Conservation (phyloP, 106 monocot genomes). For the Cymbidium sinense region DNA sequence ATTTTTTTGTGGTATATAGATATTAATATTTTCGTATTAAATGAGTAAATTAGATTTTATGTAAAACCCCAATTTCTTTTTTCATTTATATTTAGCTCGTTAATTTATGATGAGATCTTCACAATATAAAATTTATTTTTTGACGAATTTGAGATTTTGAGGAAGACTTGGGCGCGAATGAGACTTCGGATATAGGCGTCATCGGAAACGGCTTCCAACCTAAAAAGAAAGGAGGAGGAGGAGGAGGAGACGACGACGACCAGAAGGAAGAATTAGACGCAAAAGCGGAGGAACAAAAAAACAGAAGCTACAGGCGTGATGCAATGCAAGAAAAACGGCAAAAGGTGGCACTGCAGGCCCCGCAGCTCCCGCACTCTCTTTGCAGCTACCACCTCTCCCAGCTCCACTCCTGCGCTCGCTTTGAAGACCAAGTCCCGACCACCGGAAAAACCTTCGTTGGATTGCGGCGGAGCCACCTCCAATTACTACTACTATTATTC, state of each 20-base stretch:
- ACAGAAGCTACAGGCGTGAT: neutral
- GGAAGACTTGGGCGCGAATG: neutral
- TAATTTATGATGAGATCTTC: no score
- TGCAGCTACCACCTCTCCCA: conserved; percentile 18
- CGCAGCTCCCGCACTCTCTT: conserved; percentile 4
- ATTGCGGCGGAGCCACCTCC: no score
- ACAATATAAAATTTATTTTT: no score
- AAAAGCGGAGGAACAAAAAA: neutral
- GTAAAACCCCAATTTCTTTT: no score
- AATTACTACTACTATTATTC: no score
- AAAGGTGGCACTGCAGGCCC: conserved; percentile 13
- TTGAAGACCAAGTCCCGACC: neutral
- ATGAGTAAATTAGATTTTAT: no score
- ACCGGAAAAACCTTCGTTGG: neutral
- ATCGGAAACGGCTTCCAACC: neutral
- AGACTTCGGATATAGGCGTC: neutral
- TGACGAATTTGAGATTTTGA: no score
- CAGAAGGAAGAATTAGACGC: neutral
- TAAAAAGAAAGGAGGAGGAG: neutral
- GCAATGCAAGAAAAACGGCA: conserved; percentile 11
- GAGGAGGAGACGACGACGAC: no score
- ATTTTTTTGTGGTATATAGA: no score
- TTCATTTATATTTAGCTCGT: no score
- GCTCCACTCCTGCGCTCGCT: no score
- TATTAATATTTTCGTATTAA: no score